Conservation (phyloP, 2,329 filamentous ascomycete genomes). For the Apiospora saccharicola region DNA sequence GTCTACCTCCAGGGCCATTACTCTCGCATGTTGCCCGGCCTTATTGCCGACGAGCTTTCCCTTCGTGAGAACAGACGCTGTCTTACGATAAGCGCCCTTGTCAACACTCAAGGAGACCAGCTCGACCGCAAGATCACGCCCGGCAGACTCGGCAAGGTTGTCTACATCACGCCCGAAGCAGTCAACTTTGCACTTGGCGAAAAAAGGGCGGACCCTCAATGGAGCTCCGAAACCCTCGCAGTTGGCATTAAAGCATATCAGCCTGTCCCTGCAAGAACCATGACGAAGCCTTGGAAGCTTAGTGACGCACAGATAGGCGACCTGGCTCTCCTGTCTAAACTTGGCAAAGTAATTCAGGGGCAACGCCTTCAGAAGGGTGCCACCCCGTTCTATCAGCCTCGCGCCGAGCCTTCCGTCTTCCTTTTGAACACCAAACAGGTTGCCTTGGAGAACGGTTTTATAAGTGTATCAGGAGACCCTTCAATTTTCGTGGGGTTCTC, state of each 20-base stretch:
- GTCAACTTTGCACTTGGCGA: slow-evolving; percentile 54
- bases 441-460: slow-evolving; percentile 34
- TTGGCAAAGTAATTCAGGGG: slow-evolving; percentile 55
- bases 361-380: slow-evolving; percentile 56
- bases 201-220: slow-evolving; percentile 36
- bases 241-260: slow-evolving; percentile 43
- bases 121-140: slow-evolving; percentile 63
- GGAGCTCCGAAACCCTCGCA: slow-evolving; percentile 36
- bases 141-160: slow-evolving; percentile 60
- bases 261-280: slow-evolving; percentile 46
- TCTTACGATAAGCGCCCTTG: slow-evolving; percentile 68
- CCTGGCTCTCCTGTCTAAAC: slow-evolving; percentile 54
- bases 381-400: slow-evolving; percentile 55
- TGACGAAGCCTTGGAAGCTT: slow-evolving; percentile 54
- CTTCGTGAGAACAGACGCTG: slow-evolving; percentile 58
- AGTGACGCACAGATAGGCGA: slow-evolving; percentile 52
- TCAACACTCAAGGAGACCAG: slow-evolving; percentile 61
- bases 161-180: slow-evolving; percentile 62
- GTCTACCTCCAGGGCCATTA: slow-evolving; percentile 66
- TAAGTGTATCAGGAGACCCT: slow-evolving; percentile 55
- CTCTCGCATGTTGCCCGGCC: slow-evolving; percentile 64
- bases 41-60: slow-evolving; percentile 61
- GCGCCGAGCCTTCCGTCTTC: slow-evolving; percentile 52
- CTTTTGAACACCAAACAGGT: slow-evolving; percentile 45
- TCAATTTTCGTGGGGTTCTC: slow-evolving; percentile 54